A percentile compares a stretch with the other conserved stretches of the same genome.
phyloP scores from a whole-genome alignment of 2,329 filamentous ascomycete species.

The Penicillium frequentans region DNA sequence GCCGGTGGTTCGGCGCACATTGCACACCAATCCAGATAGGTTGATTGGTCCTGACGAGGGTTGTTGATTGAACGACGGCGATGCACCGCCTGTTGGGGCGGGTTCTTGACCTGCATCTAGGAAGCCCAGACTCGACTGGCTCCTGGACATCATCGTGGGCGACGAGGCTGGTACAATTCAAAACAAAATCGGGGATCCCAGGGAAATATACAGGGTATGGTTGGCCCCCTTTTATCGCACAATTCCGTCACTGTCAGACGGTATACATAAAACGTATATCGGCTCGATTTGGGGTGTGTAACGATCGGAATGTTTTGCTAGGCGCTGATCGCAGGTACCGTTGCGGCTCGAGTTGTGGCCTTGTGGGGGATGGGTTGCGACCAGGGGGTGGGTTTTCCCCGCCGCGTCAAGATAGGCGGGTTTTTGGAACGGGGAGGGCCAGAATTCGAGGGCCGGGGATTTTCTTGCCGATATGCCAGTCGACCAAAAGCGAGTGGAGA shows the following conservation, averaged over 20 bases:
- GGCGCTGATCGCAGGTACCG: conserved; percentile 8
- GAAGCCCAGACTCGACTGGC: conserved; percentile 40
- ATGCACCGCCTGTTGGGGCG: conserved; percentile 25
- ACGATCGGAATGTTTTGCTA: conserved; percentile 2
- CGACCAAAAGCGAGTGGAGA: conserved; percentile 1
- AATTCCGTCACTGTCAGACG: not conserved
- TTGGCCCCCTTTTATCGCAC: not conserved
- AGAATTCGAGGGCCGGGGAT: not conserved
- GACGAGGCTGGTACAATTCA: conserved; percentile 1
- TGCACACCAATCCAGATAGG: conserved; percentile 66
- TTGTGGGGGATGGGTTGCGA: conserved; percentile 1
- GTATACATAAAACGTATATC: conserved; percentile 3
- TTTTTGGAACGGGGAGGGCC: not conserved
- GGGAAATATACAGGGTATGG: not conserved
- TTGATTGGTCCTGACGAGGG: conserved; percentile 53
- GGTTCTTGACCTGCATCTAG: conserved; percentile 34
- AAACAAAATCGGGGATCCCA: not conserved
- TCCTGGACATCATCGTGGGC: conserved; percentile 37
- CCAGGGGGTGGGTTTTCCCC: conserved; percentile 7
- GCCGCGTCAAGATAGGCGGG: conserved; percentile 6
- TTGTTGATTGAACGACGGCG: conserved; percentile 30
- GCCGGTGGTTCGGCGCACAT: conserved; percentile 79
- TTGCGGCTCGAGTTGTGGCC: conserved; percentile 10
- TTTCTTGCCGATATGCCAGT: not conserved
- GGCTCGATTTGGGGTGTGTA: conserved; percentile 3